These are phyloP conservation scores for Metarhizium humberi DNA, from an alignment of 2,329 filamentous ascomycete species.

Conservation along the genomic window DNA sequence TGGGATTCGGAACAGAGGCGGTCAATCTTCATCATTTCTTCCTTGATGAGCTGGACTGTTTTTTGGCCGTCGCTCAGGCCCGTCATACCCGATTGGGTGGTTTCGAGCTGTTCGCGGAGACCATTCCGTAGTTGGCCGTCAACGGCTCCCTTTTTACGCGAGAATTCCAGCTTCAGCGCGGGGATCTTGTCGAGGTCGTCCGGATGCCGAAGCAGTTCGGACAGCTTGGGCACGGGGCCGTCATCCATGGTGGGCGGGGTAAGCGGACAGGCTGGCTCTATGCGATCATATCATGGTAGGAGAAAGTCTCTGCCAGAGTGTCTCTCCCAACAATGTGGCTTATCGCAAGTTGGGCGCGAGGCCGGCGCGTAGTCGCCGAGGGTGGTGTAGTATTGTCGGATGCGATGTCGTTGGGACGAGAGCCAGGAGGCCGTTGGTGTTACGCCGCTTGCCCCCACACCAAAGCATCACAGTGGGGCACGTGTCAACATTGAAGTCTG, in stretches of 20 bases:
- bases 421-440: not conserved
- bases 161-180: conserved; percentile 82
- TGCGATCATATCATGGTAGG: conserved; percentile 8
- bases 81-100: conserved; percentile 87
- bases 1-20: conserved; percentile 94
- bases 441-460: not conserved
- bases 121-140: conserved; percentile 85
- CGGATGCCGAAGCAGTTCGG: conserved; percentile 86
- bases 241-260: conserved; percentile 31
- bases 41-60: conserved; percentile 85
- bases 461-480: not conserved
- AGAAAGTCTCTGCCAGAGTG: not conserved
- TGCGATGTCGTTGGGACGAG: not conserved
- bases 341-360: not conserved
- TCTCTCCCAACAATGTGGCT: not conserved
- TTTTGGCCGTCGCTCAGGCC: conserved; percentile 85
- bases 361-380: not conserved
- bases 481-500: not conserved
- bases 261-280: conserved; percentile 1
- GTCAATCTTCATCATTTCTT: conserved; percentile 98
- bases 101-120: conserved; percentile 84
- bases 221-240: conserved; percentile 67
- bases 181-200: conserved; percentile 97
- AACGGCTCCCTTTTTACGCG: conserved; percentile 84
- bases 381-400: not conserved